Conservation (phyloP, 78 protist genomes). For the Cavenderia fasciculata region DNA sequence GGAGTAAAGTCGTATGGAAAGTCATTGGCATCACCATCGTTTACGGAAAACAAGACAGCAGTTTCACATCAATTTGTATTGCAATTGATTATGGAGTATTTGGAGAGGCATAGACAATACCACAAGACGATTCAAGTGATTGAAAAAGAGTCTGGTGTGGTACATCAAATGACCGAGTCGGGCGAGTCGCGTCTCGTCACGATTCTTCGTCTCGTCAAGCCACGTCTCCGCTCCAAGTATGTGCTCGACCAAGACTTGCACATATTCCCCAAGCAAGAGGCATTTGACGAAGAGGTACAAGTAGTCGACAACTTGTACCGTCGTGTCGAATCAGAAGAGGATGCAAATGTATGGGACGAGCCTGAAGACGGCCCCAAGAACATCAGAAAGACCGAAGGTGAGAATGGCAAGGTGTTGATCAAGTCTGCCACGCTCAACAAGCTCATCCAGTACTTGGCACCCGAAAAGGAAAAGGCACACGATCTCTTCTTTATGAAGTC, state of each 20-base stretch:
- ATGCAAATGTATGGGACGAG: slow-evolving; percentile 68
- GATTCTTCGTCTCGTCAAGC: slow-evolving; percentile 37
- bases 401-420: not conserved
- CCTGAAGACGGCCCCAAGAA: slow-evolving; percentile 17
- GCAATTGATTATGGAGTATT: slow-evolving; percentile 64
- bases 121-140: slow-evolving; percentile 28
- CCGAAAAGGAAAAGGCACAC: slow-evolving; percentile 18
- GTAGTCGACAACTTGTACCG: slow-evolving; percentile 59
- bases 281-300: slow-evolving; percentile 36
- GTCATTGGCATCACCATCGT: slow-evolving; percentile 67
- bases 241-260: slow-evolving; percentile 49
- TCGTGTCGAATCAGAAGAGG: slow-evolving; percentile 42
- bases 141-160: slow-evolving; percentile 53
- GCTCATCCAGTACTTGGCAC: slow-evolving; percentile 27
- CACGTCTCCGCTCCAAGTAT: slow-evolving; percentile 33
- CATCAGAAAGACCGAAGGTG: slow-evolving; percentile 40
- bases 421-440: slow-evolving; percentile 64
- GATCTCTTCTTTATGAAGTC: slow-evolving; percentile 32
- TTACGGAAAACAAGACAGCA: slow-evolving; percentile 58
- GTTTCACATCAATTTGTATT: slow-evolving; percentile 64
- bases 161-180: slow-evolving; percentile 61
- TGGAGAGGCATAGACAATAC: slow-evolving; percentile 36
- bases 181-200: slow-evolving; percentile 51
- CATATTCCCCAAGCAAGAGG: slow-evolving; percentile 24
- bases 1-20: slow-evolving; percentile 52